Percentiles rank a stretch among this genome's conserved stretches.
Conservation (phyloP, 495 filamentous ascomycete species). For the Aspergillus wentii region DNA sequence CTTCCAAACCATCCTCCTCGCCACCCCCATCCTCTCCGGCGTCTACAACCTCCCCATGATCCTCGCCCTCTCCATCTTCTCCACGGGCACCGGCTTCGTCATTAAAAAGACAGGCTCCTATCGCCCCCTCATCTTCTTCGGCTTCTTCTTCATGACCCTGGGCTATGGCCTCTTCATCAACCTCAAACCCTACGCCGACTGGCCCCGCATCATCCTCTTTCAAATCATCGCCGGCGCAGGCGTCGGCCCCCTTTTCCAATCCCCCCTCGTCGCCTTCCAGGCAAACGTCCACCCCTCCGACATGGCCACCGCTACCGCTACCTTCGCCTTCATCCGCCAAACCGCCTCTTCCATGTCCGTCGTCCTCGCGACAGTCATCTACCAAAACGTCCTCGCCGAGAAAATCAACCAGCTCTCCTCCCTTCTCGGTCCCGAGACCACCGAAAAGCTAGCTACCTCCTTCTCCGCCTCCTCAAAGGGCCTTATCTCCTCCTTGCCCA, state of each 20-base stretch:
- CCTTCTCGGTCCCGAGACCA: conserved; percentile 27
- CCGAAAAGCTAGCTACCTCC: conserved; percentile 29
- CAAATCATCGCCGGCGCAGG: conserved; percentile 51
- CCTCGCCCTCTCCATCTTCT: conserved; percentile 61
- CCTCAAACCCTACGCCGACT: conserved; percentile 40
- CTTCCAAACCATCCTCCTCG: conserved; percentile 71
- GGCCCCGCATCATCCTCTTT: conserved; percentile 48
- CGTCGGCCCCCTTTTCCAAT: conserved; percentile 53
- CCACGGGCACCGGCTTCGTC: conserved; percentile 59
- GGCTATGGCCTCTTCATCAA: conserved; percentile 52
- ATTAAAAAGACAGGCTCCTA: conserved; percentile 66
- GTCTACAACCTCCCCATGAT: conserved; percentile 76
- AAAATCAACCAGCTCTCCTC: conserved; percentile 32
- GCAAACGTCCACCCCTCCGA: conserved; percentile 44
- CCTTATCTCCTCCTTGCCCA: conserved; percentile 46
- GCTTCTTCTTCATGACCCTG: conserved; percentile 46
- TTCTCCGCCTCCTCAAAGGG: conserved; percentile 57
- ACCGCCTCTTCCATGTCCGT: conserved; percentile 48
- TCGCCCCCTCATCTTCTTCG: conserved; percentile 44
- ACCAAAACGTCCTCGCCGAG: conserved; percentile 48
- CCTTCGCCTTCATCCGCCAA: conserved; percentile 49
- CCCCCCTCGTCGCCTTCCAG: conserved; percentile 56
- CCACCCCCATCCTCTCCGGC: conserved; percentile 67
- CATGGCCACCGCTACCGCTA: conserved; percentile 48
- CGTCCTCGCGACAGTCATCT: conserved; percentile 53